These are phyloP conservation scores for Lepraria neglecta DNA, from an alignment of 495 filamentous ascomycete genomes.

Conservation along the genomic window DNA sequence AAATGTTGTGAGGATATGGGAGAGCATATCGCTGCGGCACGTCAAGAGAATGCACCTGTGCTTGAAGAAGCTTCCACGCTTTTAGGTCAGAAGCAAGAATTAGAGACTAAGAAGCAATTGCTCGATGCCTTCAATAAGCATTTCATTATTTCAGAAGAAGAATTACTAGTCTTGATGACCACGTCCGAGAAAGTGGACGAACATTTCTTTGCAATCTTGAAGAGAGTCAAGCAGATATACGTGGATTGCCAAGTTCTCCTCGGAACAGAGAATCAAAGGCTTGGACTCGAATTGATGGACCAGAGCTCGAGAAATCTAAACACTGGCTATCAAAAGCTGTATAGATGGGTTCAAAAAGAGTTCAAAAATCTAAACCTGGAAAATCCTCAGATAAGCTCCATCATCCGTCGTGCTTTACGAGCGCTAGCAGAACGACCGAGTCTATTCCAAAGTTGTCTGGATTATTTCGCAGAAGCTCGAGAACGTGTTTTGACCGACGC, in stretches of 20 bases:
- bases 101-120: slow-evolving; percentile 80
- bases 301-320: slow-evolving; percentile 81
- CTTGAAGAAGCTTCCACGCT: slow-evolving; percentile 73
- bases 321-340: slow-evolving; percentile 87
- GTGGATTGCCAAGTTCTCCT: slow-evolving; percentile 82
- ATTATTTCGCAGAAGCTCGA: slow-evolving; percentile 87
- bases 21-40: slow-evolving; percentile 64
- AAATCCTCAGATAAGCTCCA: slow-evolving; percentile 83
- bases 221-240: slow-evolving; percentile 78
- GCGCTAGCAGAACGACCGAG: slow-evolving; percentile 85
- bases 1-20: slow-evolving; percentile 76
- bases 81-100: slow-evolving; percentile 64
- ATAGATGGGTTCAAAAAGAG: slow-evolving; percentile 88
- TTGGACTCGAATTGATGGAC: slow-evolving; percentile 87
- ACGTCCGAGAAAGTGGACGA: slow-evolving; percentile 77
- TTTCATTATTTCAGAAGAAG: slow-evolving; percentile 77
- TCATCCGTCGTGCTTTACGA: slow-evolving; percentile 76
- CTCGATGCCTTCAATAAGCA: slow-evolving; percentile 77
- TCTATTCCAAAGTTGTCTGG: slow-evolving; percentile 87
- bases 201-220: slow-evolving; percentile 73
- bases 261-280: slow-evolving; percentile 79
- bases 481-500: slow-evolving; percentile 82
- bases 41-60: slow-evolving; percentile 65
- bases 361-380: slow-evolving; percentile 90
- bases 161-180: slow-evolving; percentile 63